Percentiles rank a stretch among this genome's conserved stretches.
Conservation (phyloP, 768 basidiomycete species). For the Tulasnella sp. region DNA sequence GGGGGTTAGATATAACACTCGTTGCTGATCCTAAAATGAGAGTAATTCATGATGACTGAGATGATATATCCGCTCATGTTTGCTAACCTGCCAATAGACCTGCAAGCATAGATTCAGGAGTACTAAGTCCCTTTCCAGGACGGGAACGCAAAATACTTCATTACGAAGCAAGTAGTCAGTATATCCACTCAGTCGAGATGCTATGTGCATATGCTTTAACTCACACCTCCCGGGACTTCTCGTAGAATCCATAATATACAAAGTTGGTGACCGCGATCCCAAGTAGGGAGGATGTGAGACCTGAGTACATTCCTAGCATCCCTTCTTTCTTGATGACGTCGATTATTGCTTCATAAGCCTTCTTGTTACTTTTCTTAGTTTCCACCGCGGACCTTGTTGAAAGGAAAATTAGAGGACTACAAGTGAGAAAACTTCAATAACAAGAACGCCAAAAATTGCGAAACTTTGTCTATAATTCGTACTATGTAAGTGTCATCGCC, state of each 20-base stretch:
- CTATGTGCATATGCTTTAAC: no score
- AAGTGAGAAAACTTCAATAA: background rate
- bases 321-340: constrained; percentile 81
- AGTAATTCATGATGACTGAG: background rate
- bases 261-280: constrained; percentile 93
- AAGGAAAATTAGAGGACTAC: constrained; percentile 78
- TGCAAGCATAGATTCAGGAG: constrained; percentile 79
- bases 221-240: constrained; percentile 41
- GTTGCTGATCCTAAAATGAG: constrained; percentile 63
- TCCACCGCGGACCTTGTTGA: constrained; percentile 90
- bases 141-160: constrained; percentile 6
- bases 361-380: constrained; percentile 61
- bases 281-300: constrained; percentile 68
- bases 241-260: constrained; percentile 89
- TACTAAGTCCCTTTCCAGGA: constrained; percentile 49
- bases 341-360: constrained; percentile 48
- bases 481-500: constrained; percentile 89
- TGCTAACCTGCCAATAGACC: constrained; percentile 86
- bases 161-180: background rate
- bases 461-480: no score
- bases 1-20: constrained; percentile 79
- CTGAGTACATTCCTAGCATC: constrained; percentile 69
- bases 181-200: background rate
- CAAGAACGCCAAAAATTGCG: background rate
- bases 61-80: no score